Evolutionary conservation across 2,329 filamentous ascomycete species (phyloP).

Genomic region (Annulohypoxylon truncatum): DNA sequence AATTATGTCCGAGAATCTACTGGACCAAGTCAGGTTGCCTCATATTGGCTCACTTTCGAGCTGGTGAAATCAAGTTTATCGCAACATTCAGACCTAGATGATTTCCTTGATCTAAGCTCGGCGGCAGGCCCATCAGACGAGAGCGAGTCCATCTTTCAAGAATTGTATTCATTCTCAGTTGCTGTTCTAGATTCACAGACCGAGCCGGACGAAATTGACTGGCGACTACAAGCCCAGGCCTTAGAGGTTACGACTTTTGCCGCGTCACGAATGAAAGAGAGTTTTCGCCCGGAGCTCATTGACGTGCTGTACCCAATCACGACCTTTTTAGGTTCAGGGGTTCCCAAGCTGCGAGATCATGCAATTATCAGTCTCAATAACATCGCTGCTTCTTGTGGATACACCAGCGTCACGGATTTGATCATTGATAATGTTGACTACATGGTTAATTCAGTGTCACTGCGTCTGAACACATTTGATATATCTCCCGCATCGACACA

Average conservation of each 20-base stretch:
- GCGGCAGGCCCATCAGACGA: constrained; percentile 53
- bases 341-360: constrained; percentile 77
- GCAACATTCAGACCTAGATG: constrained; percentile 67
- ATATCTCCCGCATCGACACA: constrained; percentile 91
- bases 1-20: constrained; percentile 69
- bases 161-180: constrained; percentile 77
- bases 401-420: constrained; percentile 78
- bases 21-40: constrained; percentile 71
- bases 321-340: constrained; percentile 82
- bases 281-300: constrained; percentile 86
- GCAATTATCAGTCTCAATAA: constrained; percentile 86
- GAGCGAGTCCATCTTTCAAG: constrained; percentile 64
- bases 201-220: constrained; percentile 66
- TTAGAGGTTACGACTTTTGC: constrained; percentile 84
- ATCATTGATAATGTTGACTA: constrained; percentile 95
- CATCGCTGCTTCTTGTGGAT: constrained; percentile 80
- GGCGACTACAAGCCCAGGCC: constrained; percentile 81
- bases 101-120: constrained; percentile 71
- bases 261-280: constrained; percentile 71
- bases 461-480: constrained; percentile 91
- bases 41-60: constrained; percentile 84
- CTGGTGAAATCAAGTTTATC: constrained; percentile 70
- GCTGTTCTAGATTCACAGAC: constrained; percentile 67
- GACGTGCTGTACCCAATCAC: constrained; percentile 93
- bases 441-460: constrained; percentile 89